phyloP scores from a whole-genome alignment of 1,284 basidiomycete genomes.

The Apiotrichum laibachii region DNA sequence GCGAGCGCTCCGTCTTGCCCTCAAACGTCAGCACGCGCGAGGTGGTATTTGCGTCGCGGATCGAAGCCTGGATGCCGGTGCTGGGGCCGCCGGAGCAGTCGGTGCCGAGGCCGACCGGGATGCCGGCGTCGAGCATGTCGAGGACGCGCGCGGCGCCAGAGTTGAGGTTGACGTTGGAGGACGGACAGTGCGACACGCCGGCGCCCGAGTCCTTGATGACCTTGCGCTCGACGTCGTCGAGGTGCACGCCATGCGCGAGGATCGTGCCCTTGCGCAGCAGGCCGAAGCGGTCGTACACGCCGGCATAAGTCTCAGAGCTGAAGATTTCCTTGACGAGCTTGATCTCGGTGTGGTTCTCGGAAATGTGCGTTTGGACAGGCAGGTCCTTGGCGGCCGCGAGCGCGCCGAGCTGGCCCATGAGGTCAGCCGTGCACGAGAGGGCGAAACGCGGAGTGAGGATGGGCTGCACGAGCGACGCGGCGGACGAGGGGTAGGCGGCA shows the following conservation, averaged over 20 bases:
- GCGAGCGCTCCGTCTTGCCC: constrained; percentile 25
- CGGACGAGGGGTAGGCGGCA: constrained; percentile 23
- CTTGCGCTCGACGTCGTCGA: constrained; percentile 67
- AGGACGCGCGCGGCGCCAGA: constrained; percentile 80
- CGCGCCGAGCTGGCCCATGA: constrained; percentile 65
- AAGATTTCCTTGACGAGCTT: constrained; percentile 66
- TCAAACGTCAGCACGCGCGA: constrained; percentile 65
- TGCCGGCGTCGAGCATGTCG: constrained; percentile 21
- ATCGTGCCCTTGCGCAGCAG: constrained; percentile 78
- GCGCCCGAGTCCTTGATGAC: constrained; percentile 66
- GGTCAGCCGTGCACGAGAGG: constrained; percentile 77
- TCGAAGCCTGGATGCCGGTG: constrained; percentile 74
- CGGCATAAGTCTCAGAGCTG: constrained; percentile 64
- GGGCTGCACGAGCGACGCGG: constrained; percentile 71
- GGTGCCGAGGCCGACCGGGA: constrained; percentile 79
- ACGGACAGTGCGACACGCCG: constrained; percentile 89
- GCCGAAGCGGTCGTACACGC: constrained; percentile 76
- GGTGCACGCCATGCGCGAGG: constrained; percentile 76
- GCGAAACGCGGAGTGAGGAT: constrained; percentile 94
- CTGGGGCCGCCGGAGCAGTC: constrained; percentile 89
- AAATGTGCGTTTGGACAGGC: constrained; percentile 85
- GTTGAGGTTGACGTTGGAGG: constrained; percentile 84
- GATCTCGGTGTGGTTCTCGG: constrained; percentile 79
- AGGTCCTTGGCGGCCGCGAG: constrained; percentile 53
- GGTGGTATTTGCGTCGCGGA: constrained; percentile 78